Conservation (phyloP, 768 basidiomycete genomes). For the Pluteus cervinus region DNA sequence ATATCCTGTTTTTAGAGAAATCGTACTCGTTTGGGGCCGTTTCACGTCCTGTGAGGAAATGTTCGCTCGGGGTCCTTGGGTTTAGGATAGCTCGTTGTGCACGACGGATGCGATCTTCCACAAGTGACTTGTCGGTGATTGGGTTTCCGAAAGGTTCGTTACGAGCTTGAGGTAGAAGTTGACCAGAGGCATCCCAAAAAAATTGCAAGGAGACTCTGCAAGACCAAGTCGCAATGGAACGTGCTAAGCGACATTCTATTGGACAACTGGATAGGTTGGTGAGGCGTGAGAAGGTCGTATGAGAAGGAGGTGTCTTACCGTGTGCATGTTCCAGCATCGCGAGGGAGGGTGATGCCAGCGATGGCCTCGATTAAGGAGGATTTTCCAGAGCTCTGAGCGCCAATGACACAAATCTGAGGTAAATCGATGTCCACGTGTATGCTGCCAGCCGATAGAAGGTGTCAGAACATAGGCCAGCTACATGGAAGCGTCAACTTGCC, state of each 20-base stretch:
- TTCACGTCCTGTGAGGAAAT: constrained; percentile 34
- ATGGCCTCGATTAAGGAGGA: constrained; percentile 76
- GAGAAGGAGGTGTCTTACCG: constrained; percentile 31
- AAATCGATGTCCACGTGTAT: constrained; percentile 67
- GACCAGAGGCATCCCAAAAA: constrained; percentile 30
- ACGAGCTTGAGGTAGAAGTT: constrained; percentile 30
- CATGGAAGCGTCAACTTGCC: constrained; percentile 26
- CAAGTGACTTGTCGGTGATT: constrained; percentile 44
- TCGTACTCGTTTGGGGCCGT: constrained; percentile 14
- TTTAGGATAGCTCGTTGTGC: constrained; percentile 66
- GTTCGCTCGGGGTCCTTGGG: constrained; percentile 27
- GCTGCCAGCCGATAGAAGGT: constrained; percentile 22
- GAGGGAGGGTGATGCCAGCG: constrained; percentile 63
- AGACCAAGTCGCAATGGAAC: constrained; percentile 36
- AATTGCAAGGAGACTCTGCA: constrained; percentile 46
- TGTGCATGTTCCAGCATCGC: constrained; percentile 73
- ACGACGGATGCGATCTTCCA: constrained; percentile 61
- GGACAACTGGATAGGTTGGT: constrained; percentile 36
- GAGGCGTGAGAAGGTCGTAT: neutral
- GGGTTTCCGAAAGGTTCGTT: constrained; percentile 38
- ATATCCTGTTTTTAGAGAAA: constrained; percentile 55
- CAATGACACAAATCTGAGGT: constrained; percentile 69
- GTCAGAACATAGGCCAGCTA: constrained; percentile 1
- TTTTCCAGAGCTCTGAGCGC: constrained; percentile 70
- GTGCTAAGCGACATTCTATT: constrained; percentile 48